Evolutionary conservation across 768 basidiomycete species (phyloP).

Genomic region (Rhodosporidiobolus sp.): DNA sequence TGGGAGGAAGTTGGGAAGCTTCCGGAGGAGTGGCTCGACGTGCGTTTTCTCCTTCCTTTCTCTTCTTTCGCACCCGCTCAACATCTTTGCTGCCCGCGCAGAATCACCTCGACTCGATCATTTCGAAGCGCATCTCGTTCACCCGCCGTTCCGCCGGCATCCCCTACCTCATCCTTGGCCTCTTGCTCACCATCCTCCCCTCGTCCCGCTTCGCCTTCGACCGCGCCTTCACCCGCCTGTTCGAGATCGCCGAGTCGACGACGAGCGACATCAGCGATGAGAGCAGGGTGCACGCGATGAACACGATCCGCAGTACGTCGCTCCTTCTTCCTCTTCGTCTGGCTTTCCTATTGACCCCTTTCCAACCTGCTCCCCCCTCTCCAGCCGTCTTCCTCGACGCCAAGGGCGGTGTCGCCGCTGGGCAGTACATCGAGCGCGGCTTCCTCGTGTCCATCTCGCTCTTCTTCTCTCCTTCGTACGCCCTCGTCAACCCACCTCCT

Average conservation of each 20-base stretch:
- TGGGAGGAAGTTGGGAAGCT: constrained; percentile 28
- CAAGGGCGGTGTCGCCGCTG: constrained; percentile 26
- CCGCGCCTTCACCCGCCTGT: constrained; percentile 19
- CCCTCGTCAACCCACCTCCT: too few species aligned
- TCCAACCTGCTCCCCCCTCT: too few species aligned
- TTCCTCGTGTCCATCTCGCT: constrained; percentile 34
- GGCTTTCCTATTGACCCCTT: too few species aligned
- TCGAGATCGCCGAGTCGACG: constrained; percentile 40
- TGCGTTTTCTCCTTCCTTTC: not conserved
- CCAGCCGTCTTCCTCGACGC: constrained; percentile 34
- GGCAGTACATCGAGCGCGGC: constrained; percentile 29
- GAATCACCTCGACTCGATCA: constrained; percentile 34
- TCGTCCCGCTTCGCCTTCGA: constrained; percentile 23
- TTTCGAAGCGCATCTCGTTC: constrained; percentile 38
- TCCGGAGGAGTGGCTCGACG: constrained; percentile 32
- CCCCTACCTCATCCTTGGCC: constrained; percentile 39
- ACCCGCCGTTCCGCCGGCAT: constrained; percentile 39
- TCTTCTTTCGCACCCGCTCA: not conserved
- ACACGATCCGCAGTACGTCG: constrained; percentile 28
- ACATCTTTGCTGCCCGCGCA: not conserved
- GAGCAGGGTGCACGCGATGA: constrained; percentile 37
- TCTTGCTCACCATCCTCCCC: constrained; percentile 33
- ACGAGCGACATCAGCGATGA: constrained; percentile 30
- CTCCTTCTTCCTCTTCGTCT: too few species aligned
- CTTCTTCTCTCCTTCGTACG: constrained; percentile 38